Evolutionary conservation across 2,329 filamentous ascomycete species (phyloP).

Genomic region (Fusarium protoensiforme): DNA sequence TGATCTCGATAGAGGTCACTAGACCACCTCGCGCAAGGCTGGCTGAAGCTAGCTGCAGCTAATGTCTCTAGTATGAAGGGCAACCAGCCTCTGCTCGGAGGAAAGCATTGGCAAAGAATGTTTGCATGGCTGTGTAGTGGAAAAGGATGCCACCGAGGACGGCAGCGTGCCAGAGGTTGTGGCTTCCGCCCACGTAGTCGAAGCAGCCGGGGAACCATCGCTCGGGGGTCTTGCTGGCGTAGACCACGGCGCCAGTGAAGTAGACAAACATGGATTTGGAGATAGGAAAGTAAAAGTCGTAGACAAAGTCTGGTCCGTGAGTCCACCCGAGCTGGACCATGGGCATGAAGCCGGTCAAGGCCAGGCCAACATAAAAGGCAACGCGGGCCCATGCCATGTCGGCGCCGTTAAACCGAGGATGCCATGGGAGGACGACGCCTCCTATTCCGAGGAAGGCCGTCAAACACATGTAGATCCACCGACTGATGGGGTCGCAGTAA

Average conservation of each 20-base stretch:
- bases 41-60: not conserved
- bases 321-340: conserved; percentile 84
- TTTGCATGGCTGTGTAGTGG: conserved; percentile 95
- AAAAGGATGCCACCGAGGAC: conserved; percentile 97
- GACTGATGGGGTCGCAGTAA: conserved; percentile 92
- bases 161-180: conserved; percentile 97
- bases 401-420: conserved; percentile 89
- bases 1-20: not conserved
- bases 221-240: conserved; percentile 93
- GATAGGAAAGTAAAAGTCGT: conserved; percentile 89
- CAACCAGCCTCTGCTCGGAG: conserved; percentile 71
- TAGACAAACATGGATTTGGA: conserved; percentile 89
- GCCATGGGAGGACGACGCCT: conserved; percentile 94
- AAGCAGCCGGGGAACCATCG: conserved; percentile 93
- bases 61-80: conserved; percentile 57
- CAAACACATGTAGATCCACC: conserved; percentile 85
- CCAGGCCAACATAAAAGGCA: conserved; percentile 88
- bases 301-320: conserved; percentile 82
- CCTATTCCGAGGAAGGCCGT: conserved; percentile 85
- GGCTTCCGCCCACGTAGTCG: conserved; percentile 93
- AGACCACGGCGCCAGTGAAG: conserved; percentile 83
- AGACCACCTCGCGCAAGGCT: not conserved
- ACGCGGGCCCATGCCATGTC: conserved; percentile 96
- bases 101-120: conserved; percentile 87
- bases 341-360: conserved; percentile 88